Conservation (phyloP, 73 alveolate species). For the Paramecium caudatum region DNA sequence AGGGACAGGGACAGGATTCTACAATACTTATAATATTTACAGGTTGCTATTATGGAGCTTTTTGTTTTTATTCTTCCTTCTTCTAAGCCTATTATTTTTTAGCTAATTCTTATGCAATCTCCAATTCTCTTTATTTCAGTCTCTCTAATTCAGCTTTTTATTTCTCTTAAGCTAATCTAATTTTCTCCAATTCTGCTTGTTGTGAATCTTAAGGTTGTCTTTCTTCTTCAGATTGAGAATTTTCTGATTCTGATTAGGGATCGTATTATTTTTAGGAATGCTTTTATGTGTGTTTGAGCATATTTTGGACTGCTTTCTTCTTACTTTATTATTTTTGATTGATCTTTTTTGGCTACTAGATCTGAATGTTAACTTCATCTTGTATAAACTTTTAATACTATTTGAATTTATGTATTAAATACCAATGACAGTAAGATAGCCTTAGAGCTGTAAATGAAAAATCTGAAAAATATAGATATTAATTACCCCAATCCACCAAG, state of each 20-base stretch:
- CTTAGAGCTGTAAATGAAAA: slow-evolving; percentile 7
- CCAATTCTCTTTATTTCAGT: neutral
- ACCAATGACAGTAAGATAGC: slow-evolving; percentile 39
- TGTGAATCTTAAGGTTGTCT: neutral
- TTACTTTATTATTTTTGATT: slow-evolving; percentile 8
- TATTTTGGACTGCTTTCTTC: slow-evolving; percentile 7
- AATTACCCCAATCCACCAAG: slow-evolving; percentile 25
- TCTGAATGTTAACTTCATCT: slow-evolving; percentile 20
- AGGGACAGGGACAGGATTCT: neutral
- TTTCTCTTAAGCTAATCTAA: neutral
- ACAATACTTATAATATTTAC: neutral
- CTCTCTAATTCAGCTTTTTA: neutral
- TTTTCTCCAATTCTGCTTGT: slow-evolving; percentile 20
- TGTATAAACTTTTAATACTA: slow-evolving; percentile 50
- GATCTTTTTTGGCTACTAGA: slow-evolving; percentile 13
- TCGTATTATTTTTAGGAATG: neutral
- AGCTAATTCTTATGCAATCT: neutral
- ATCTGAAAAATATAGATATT: neutral
- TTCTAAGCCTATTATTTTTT: neutral
- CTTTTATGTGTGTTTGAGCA: neutral
- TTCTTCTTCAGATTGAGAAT: neutral
- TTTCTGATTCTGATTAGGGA: neutral
- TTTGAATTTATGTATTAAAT: neutral
- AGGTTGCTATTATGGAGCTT: neutral
- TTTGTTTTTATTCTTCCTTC: neutral